phyloP scores from a whole-genome alignment of 495 filamentous ascomycete genomes.

The Daldinia vernicosa region DNA sequence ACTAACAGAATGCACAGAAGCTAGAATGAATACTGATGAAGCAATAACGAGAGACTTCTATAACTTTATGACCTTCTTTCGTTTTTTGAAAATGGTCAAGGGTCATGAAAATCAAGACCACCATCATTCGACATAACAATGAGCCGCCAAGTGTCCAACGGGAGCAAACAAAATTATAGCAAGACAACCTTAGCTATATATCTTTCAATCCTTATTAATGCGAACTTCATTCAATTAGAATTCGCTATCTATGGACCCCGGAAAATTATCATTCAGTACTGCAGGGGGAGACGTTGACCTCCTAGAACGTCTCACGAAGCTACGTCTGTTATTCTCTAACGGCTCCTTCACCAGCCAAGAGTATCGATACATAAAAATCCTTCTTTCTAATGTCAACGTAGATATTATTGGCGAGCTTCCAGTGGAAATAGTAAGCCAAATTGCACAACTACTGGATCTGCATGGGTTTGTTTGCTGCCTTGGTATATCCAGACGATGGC shows the following conservation, averaged over 20 bases:
- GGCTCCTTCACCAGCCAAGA: constrained; percentile 38
- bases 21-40: not conserved
- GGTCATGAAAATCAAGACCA: not conserved
- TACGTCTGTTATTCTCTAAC: constrained; percentile 22
- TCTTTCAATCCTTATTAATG: not conserved
- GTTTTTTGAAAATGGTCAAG: not conserved
- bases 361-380: constrained; percentile 36
- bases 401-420: constrained; percentile 49
- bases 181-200: not conserved
- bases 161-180: not conserved
- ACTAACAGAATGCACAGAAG: not conserved
- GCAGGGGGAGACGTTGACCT: not conserved
- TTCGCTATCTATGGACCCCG: constrained; percentile 8
- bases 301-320: constrained; percentile 8
- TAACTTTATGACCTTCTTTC: not conserved
- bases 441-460: constrained; percentile 41
- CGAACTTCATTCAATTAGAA: not conserved
- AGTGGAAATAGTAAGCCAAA: constrained; percentile 43
- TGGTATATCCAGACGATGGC: constrained; percentile 49
- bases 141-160: not conserved
- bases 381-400: constrained; percentile 31
- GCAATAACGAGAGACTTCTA: not conserved
- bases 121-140: not conserved
- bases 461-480: constrained; percentile 38
- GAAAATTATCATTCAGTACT: not conserved